Conservation (phyloP, 768 basidiomycete species). For the Coprinopsis marcescibilis region DNA sequence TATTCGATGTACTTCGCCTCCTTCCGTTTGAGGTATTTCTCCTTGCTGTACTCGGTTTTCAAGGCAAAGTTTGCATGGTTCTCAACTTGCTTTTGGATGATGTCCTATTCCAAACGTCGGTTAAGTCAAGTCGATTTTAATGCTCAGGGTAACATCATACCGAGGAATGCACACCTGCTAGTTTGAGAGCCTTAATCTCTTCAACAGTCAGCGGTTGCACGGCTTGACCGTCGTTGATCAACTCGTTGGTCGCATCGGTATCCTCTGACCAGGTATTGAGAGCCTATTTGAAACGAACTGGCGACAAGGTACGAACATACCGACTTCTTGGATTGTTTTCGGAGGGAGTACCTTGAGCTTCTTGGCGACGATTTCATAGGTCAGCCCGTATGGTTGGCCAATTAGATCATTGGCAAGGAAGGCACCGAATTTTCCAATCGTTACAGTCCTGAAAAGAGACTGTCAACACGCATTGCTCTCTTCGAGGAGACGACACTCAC, state of each 20-base stretch:
- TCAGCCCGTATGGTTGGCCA: conserved; percentile 79
- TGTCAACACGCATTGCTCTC: neutral
- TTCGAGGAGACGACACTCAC: conserved; percentile 37
- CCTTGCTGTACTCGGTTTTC: conserved; percentile 98
- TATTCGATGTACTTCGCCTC: conserved; percentile 76
- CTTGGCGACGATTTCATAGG: conserved; percentile 79
- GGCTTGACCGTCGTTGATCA: conserved; percentile 82
- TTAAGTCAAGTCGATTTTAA: conserved; percentile 10
- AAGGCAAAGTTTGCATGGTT: conserved; percentile 86
- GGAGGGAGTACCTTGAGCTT: conserved; percentile 59
- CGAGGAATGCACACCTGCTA: conserved; percentile 73
- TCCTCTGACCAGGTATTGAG: conserved; percentile 56
- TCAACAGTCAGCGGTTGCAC: conserved; percentile 78
- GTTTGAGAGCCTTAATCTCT: conserved; percentile 82
- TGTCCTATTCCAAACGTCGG: conserved; percentile 56
- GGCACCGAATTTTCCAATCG: conserved; percentile 80
- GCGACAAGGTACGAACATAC: conserved; percentile 36
- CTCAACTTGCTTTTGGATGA: conserved; percentile 91
- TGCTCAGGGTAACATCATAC: conserved; percentile 33
- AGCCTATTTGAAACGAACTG: neutral
- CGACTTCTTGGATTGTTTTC: conserved; percentile 69
- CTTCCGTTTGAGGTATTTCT: conserved; percentile 95
- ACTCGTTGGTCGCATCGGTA: conserved; percentile 93
- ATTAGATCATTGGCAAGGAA: conserved; percentile 77
- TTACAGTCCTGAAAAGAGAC: conserved; percentile 46